Evolutionary conservation across 305 asterid genomes (phyloP), one percentile per base, ranked within the genome.

Genomic region (Fraxinus nigra): DNA sequence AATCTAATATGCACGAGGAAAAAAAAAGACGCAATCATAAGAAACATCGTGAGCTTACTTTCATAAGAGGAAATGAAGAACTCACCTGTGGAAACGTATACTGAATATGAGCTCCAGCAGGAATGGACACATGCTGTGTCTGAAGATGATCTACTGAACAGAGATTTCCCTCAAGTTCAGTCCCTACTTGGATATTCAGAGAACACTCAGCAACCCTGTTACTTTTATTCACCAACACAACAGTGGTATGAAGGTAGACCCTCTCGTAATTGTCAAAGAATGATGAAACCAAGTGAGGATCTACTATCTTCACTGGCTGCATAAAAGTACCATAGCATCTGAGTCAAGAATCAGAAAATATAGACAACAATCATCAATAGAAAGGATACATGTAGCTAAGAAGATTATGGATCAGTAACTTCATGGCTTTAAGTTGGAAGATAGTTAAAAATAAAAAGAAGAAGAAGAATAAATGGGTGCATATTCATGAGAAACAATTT

Each of bases 271-370:
- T 26, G 72, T 94, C 99, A 83, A 89, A 93, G 84, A 96, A 94
- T 56, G 99, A 79, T 9, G 98, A 89, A 75, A 92, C 97, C 90
- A 96, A 89, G 91, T 96, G 98, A 75, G 99, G 98, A 88, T 96
- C 98, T 76, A 90, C 89, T 65, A 96, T 88, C 90, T 91, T 96
- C 90, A 96, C 98, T 79, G 99, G 97, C 98, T 96, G 99, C 92
- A 89, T 22, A 83, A 84, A 81, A 78, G 63, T 61, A 80, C 14
- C 54, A 78, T 38, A 78, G 22, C 75, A 85, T 81, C 83, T 48
- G 80, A 84, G 82, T 86, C 82, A 83, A 81, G 37, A 85, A 86
- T 80, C 83, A 72, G 40, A 75, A 74, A 83, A 70, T 65, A 73
- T 43, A 18, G 16, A 76, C 72, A 38, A 34, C 75, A 54, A 78